Conservation (phyloP, 2,329 filamentous ascomycete species). For the Verticillium nonalfalfae region DNA sequence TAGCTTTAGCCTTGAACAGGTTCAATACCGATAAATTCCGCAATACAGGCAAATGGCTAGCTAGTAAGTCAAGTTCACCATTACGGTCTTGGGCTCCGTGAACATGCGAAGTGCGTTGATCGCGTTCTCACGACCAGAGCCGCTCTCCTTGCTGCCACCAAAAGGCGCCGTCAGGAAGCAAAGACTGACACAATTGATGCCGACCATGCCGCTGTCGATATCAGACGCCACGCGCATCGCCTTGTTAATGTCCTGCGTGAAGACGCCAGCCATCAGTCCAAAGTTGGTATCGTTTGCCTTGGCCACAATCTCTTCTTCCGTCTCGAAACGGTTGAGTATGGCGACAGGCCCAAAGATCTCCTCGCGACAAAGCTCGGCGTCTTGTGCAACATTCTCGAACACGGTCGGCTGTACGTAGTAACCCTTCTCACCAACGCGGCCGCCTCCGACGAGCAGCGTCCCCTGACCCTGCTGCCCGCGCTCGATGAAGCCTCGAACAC, state of each 20-base stretch:
- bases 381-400: slow-evolving; percentile 33
- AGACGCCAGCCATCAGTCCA: slow-evolving; percentile 40
- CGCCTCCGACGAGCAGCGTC: slow-evolving; percentile 27
- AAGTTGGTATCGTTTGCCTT: slow-evolving; percentile 48
- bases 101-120: slow-evolving; percentile 38
- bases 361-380: slow-evolving; percentile 40
- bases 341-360: slow-evolving; percentile 55
- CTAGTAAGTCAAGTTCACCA: slow-evolving; percentile 30
- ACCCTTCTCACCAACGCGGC: slow-evolving; percentile 30
- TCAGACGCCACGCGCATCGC: slow-evolving; percentile 47
- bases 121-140: slow-evolving; percentile 40
- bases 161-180: slow-evolving; percentile 36
- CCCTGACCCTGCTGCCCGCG: slow-evolving; percentile 27
- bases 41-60: no score
- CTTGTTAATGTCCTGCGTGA: slow-evolving; percentile 57
- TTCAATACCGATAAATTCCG: no score
- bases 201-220: slow-evolving; percentile 64
- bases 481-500: slow-evolving; percentile 37
- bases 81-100: slow-evolving; percentile 43
- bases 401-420: slow-evolving; percentile 39
- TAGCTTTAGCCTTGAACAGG: no score
- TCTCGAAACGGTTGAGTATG: slow-evolving; percentile 47
- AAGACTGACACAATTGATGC: slow-evolving; percentile 49
- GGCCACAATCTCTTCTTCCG: slow-evolving; percentile 47
- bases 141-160: slow-evolving; percentile 43